phyloP scores from a whole-genome alignment of 768 basidiomycete genomes.

The Mycena epipterygia region DNA sequence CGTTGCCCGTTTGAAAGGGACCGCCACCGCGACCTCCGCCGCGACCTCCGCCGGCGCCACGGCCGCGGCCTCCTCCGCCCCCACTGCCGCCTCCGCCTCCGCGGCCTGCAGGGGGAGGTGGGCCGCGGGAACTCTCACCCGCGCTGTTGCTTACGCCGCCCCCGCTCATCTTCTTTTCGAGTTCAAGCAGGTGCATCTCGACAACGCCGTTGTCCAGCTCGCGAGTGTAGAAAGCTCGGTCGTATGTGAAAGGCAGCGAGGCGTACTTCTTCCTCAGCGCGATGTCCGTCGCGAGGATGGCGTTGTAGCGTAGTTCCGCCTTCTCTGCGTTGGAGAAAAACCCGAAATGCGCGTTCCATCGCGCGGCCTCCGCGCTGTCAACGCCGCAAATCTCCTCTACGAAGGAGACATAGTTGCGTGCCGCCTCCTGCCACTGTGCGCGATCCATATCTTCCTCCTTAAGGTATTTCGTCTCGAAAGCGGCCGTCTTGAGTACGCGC shows the following conservation, averaged over 20 bases:
- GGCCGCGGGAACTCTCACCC: too few species aligned
- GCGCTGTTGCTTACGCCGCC: too few species aligned
- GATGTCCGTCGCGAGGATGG: not conserved
- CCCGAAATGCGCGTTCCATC: slow-evolving; percentile 4
- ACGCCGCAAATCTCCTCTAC: not conserved
- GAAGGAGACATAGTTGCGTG: not conserved
- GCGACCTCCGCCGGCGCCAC: not conserved
- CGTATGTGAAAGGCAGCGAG: not conserved
- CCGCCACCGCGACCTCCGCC: not conserved
- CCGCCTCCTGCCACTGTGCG: not conserved
- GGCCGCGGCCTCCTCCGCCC: not conserved
- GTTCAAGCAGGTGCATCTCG: not conserved
- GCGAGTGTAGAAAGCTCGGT: not conserved
- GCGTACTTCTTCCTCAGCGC: not conserved
- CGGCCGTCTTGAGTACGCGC: not conserved
- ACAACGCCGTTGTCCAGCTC: not conserved
- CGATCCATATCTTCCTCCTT: not conserved
- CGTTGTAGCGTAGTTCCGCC: not conserved
- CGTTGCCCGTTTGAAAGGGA: slow-evolving; percentile 1
- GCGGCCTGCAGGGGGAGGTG: too few species aligned
- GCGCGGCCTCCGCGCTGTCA: not conserved
- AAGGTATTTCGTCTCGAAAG: not conserved
- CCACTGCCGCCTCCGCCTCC: too few species aligned
- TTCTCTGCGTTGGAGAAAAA: not conserved
- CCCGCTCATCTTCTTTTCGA: not conserved